Base-by-base conservation (phyloP, 495 filamentous ascomycete species). In the Penicillium turbatum region DNA sequence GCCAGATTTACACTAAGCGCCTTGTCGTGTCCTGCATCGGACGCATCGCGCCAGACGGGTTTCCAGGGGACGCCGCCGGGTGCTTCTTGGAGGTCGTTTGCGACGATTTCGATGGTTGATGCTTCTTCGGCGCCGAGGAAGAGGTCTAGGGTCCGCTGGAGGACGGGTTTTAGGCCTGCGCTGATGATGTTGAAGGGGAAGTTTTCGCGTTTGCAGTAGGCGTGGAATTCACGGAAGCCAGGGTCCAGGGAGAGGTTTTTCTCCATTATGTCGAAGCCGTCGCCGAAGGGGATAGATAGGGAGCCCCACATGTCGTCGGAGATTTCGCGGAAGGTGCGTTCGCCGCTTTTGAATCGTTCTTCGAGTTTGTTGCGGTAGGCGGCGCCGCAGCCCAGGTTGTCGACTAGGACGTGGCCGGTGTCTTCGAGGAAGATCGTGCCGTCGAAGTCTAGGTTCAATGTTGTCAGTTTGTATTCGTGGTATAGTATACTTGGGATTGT, bases 361-460 rank as follows among this genome's bases (percentile, higher is more conserved):
- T 88, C 86, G 21, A 88, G 79, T 37, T 78, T 65, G 44, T 80
- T 61, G 24, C 84, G 76, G 35, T 75, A 76, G 27, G 73, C 63
- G 5, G 68, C 65, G 50, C 85, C 85, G 69, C 85, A 88, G 52
- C 86, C 86, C 54, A 84, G 77, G 58, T 70, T 69, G 61, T 88
- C 84, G 68, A 88, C 85, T 36, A 89, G 78, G 63, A 88, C 80
- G 65, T 88, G 86, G 40, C 86, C 86, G 12, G 84, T 88, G 54
- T 88, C 86, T 79, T 89, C 84, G 78, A 88, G 84, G 73, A 85
- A 87, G 60, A 89, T 89, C 32, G 86, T 88, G 56, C 86, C 86
- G 62, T 89, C 86, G 59, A 88, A 89, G 67, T 89, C 85, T 85
- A 4, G 17, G 2, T 1, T 11, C 8, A 19, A 9, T 19, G 5